A percentile compares a stretch with the other conserved stretches of the same genome.
phyloP scores from a whole-genome alignment of 2,329 filamentous ascomycete genomes.

The Penicillium sp. region DNA sequence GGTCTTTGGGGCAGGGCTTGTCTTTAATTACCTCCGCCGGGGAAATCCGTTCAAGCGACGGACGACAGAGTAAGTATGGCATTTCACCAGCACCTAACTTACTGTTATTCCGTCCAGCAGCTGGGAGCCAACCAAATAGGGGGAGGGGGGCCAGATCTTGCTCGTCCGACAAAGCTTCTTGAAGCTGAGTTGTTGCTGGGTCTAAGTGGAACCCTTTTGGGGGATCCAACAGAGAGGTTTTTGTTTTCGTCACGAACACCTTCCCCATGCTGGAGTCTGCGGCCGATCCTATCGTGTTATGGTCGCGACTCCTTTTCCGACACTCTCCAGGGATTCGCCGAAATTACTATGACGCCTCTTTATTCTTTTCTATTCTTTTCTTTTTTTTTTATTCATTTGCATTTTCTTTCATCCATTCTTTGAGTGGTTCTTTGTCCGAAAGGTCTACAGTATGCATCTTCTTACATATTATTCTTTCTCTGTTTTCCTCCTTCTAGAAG shows the following conservation, averaged over 20 bases:
- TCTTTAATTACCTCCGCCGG: conserved; percentile 4
- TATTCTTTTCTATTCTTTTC: conserved; percentile 9
- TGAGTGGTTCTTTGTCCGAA: conserved; percentile 6
- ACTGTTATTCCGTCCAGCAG: not conserved
- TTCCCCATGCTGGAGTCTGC: conserved; percentile 23
- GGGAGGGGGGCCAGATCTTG: conserved; percentile 7
- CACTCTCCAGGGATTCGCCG: conserved; percentile 5
- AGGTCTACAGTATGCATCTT: not conserved
- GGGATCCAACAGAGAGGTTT: conserved; percentile 3
- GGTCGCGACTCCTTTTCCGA: conserved; percentile 17
- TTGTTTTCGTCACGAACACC: conserved; percentile 27
- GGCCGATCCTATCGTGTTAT: conserved; percentile 13
- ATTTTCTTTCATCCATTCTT: not conserved
- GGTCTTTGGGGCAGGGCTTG: conserved; percentile 11
- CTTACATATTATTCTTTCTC: not conserved
- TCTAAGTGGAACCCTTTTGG: conserved; percentile 22
- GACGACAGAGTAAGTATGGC: not conserved
- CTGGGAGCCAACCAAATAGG: conserved; percentile 7
- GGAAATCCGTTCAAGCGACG: not conserved
- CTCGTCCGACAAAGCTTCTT: not conserved
- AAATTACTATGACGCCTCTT: conserved; percentile 14
- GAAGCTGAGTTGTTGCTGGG: not conserved
- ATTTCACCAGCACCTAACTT: conserved; percentile 10
- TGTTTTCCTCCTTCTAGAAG: not conserved
- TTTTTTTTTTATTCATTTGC: not conserved